phyloP scores from a whole-genome alignment of 306 rosid species.

The Crataegus laevigata region DNA sequence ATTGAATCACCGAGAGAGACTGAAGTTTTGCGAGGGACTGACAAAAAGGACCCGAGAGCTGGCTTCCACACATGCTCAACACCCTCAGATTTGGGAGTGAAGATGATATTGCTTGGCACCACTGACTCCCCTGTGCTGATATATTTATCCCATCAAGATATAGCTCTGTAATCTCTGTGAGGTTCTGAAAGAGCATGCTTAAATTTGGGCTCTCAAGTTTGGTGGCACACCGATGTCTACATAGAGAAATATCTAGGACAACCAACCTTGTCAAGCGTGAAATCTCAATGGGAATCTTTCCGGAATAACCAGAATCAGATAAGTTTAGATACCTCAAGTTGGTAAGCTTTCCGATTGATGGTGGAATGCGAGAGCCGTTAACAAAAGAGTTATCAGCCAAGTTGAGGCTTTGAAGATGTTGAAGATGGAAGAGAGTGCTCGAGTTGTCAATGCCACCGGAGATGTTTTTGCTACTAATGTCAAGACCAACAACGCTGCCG shows the following conservation, averaged over 20 bases:
- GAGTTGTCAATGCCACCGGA: neutral
- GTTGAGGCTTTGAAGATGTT: neutral
- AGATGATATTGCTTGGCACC: slow-evolving; percentile 25
- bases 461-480: slow-evolving; percentile 1
- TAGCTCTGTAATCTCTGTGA: neutral
- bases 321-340: slow-evolving; percentile 10
- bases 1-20: too few relatives aligned
- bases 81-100: neutral
- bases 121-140: slow-evolving; percentile 21
- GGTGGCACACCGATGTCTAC: too few relatives aligned
- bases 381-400: slow-evolving; percentile 4
- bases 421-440: neutral
- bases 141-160: slow-evolving; percentile 14
- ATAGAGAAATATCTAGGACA: slow-evolving; percentile 7
- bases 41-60: too few relatives aligned
- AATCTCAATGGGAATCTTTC: too few relatives aligned
- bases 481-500: neutral
- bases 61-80: neutral
- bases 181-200: neutral
- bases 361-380: slow-evolving; percentile 10
- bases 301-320: too few relatives aligned
- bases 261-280: neutral
- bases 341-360: slow-evolving; percentile 1
- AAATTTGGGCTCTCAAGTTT: neutral
- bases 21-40: neutral